Evolutionary conservation across 148 eudicot species (phyloP).

Genomic region (Amaranthus palmeri): DNA sequence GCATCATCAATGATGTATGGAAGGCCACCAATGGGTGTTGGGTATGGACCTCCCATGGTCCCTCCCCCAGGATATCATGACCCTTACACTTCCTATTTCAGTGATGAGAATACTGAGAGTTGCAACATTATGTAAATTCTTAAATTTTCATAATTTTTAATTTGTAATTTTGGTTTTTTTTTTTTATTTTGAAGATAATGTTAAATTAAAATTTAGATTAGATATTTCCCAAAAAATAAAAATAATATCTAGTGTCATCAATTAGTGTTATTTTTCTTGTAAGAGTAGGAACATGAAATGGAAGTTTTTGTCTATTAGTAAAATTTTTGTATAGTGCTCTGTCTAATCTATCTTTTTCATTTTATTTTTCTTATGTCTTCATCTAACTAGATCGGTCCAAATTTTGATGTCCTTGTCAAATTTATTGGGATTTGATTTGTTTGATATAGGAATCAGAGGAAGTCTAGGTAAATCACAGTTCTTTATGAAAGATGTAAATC

Average conservation of each 20-base stretch:
- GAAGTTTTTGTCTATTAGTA: constrained; percentile 18
- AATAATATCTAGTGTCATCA: constrained; percentile 10
- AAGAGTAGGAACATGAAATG: constrained; percentile 16
- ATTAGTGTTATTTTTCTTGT: constrained; percentile 5
- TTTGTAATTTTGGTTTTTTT: not conserved
- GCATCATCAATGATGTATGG: constrained; percentile 47
- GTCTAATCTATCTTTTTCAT: not conserved
- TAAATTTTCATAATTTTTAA: not conserved
- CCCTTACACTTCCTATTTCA: constrained; percentile 57
- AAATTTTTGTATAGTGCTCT: not conserved
- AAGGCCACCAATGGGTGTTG: constrained; percentile 43
- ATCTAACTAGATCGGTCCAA: not conserved
- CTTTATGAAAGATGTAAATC: too few species aligned
- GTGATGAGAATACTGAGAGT: constrained; percentile 78
- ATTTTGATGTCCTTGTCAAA: not conserved
- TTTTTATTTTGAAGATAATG: not conserved
- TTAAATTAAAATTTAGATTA: constrained; percentile 10
- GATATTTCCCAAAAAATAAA: too few species aligned
- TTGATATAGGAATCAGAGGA: too few species aligned
- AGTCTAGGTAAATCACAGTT: too few species aligned
- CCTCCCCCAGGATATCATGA: constrained; percentile 50
- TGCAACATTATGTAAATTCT: constrained; percentile 69
- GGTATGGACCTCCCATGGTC: constrained; percentile 45
- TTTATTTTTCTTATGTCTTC: not conserved
- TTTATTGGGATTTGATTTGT: not conserved